Percentiles rank a stretch among this genome's conserved stretches.
Conservation (phyloP, 768 basidiomycete species). For the Tylopilus subfusipes region DNA sequence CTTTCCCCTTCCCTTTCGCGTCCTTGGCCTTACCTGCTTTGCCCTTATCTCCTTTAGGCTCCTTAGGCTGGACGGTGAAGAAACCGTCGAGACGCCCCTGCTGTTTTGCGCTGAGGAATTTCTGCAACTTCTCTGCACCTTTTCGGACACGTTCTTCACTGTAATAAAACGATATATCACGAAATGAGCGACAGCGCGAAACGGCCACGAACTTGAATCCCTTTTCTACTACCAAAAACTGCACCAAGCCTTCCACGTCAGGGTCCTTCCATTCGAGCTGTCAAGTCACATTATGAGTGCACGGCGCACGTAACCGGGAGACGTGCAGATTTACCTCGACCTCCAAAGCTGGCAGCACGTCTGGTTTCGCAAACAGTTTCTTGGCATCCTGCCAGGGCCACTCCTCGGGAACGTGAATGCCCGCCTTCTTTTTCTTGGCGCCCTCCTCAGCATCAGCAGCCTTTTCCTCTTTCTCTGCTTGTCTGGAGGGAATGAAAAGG, state of each 20-base stretch:
- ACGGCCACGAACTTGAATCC: slow-evolving; percentile 77
- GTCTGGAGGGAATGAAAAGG: slow-evolving; percentile 16
- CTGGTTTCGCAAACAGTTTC: slow-evolving; percentile 83
- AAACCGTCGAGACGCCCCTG: slow-evolving; percentile 97
- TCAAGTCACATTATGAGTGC: not conserved
- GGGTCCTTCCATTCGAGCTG: slow-evolving; percentile 95
- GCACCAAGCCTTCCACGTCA: slow-evolving; percentile 87
- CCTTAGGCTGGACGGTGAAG: slow-evolving; percentile 71
- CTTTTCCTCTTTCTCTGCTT: slow-evolving; percentile 42
- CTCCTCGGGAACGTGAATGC: slow-evolving; percentile 79
- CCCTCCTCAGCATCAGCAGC: slow-evolving; percentile 40
- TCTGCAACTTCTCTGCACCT: slow-evolving; percentile 89
- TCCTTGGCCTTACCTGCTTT: slow-evolving; percentile 52
- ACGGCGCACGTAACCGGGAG: not conserved
- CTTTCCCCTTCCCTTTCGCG: slow-evolving; percentile 15
- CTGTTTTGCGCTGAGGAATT: slow-evolving; percentile 84
- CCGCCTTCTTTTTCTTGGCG: slow-evolving; percentile 58
- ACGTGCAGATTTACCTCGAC: slow-evolving; percentile 59
- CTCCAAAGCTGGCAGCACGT: slow-evolving; percentile 82
- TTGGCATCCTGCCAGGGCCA: slow-evolving; percentile 99
- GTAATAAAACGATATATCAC: slow-evolving; percentile 1
- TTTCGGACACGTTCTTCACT: slow-evolving; percentile 97
- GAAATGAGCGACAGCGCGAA: not conserved
- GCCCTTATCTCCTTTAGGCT: slow-evolving; percentile 43
- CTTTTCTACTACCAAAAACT: slow-evolving; percentile 92